A percentile compares a stretch with the other conserved stretches of the same genome.
Evolutionary conservation across 2,329 filamentous ascomycete genomes (phyloP).

Genomic region (Emydomyces testavorans): DNA sequence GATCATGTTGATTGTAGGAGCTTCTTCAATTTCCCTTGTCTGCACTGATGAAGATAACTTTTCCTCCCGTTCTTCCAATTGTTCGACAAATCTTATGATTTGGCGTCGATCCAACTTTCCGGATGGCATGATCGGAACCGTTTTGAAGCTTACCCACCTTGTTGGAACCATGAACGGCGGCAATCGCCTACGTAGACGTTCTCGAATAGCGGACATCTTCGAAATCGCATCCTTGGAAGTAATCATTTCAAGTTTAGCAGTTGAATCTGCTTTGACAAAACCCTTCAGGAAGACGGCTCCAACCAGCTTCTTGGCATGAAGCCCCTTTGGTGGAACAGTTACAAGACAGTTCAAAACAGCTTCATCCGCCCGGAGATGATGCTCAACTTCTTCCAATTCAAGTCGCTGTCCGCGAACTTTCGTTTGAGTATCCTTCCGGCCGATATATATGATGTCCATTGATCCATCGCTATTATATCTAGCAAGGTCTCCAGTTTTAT

Average conservation of each 20-base stretch:
- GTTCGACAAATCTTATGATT: slow-evolving; percentile 16
- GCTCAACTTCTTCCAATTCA: slow-evolving; percentile 23
- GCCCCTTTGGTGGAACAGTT: slow-evolving; percentile 9
- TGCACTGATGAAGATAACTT: neutral
- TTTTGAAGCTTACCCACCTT: slow-evolving; percentile 17
- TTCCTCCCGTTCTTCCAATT: slow-evolving; percentile 3
- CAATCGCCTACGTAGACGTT: slow-evolving; percentile 15
- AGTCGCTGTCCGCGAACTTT: slow-evolving; percentile 23
- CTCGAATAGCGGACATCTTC: slow-evolving; percentile 9
- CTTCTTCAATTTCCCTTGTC: neutral
- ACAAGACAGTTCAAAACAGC: slow-evolving; percentile 11
- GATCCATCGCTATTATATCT: slow-evolving; percentile 19
- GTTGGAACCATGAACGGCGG: slow-evolving; percentile 22
- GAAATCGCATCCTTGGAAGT: slow-evolving; percentile 6
- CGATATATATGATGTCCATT: slow-evolving; percentile 20
- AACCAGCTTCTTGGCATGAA: slow-evolving; percentile 12
- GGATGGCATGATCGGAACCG: slow-evolving; percentile 19
- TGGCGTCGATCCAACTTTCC: slow-evolving; percentile 21
- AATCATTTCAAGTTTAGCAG: slow-evolving; percentile 8
- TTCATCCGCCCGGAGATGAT: slow-evolving; percentile 16
- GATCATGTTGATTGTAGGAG: slow-evolving; percentile 7
- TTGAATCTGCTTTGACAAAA: neutral
- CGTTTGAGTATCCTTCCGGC: slow-evolving; percentile 23
- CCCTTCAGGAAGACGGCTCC: slow-evolving; percentile 9
- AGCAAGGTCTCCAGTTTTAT: slow-evolving; percentile 24